These are phyloP conservation scores for Cladophialophora psammophila DNA, from an alignment of 2,329 filamentous ascomycete species.

Conservation along the genomic window DNA sequence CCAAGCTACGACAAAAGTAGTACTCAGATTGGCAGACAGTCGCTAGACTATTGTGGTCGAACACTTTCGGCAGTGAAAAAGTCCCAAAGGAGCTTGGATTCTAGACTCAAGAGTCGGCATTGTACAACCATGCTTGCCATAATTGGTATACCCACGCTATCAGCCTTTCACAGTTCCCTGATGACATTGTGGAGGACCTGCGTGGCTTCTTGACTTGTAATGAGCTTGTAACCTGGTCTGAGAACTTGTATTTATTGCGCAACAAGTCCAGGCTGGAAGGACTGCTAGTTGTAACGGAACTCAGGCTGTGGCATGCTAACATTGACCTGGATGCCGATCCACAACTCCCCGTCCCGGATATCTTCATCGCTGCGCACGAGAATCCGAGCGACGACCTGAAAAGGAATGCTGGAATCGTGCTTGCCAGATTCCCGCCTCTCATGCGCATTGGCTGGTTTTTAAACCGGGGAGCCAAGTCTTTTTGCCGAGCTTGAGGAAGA, in stretches of 20 bases:
- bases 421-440: slow-evolving; percentile 2
- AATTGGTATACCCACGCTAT: slow-evolving; percentile 1
- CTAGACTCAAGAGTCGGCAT: not conserved
- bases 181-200: not conserved
- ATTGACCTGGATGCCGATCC: not conserved
- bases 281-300: not conserved
- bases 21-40: not conserved
- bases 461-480: not conserved
- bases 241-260: slow-evolving; percentile 5
- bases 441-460: slow-evolving; percentile 10
- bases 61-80: not conserved
- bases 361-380: slow-evolving; percentile 5
- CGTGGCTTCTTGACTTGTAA: not conserved
- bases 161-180: not conserved
- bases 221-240: slow-evolving; percentile 5
- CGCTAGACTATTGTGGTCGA: not conserved
- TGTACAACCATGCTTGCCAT: slow-evolving; percentile 5
- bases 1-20: not conserved
- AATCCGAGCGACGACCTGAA: not conserved
- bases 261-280: slow-evolving; percentile 5
- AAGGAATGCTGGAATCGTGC: not conserved
- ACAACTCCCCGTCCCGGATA: not conserved
- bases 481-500: slow-evolving; percentile 1
- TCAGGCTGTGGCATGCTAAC: slow-evolving; percentile 1
- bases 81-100: slow-evolving; percentile 7